Conservation (phyloP, 495 filamentous ascomycete genomes). For the Neurospora sp. region DNA sequence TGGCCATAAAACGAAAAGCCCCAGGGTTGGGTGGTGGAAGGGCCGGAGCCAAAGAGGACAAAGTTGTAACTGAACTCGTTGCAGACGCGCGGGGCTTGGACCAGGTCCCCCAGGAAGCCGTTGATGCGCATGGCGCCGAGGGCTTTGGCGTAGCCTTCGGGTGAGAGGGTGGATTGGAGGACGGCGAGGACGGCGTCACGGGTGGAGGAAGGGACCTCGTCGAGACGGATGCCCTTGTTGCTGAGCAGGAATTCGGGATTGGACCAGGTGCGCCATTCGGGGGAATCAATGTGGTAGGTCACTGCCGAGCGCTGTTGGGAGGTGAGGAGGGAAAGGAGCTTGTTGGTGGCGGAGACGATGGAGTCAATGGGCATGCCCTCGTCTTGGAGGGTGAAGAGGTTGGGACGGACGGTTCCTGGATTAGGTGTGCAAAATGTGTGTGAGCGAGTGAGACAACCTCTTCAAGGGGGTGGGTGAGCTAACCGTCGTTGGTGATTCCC, state of each 20-base stretch:
- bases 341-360: slow-evolving; percentile 41
- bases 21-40: slow-evolving; percentile 48
- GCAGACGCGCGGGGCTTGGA: slow-evolving; percentile 48
- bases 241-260: slow-evolving; percentile 61
- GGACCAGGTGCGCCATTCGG: slow-evolving; percentile 65
- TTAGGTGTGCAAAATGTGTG: neutral
- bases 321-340: slow-evolving; percentile 33
- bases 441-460: neutral
- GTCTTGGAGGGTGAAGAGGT: slow-evolving; percentile 50
- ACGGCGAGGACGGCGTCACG: slow-evolving; percentile 43
- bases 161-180: slow-evolving; percentile 47
- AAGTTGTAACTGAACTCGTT: slow-evolving; percentile 73
- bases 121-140: slow-evolving; percentile 64
- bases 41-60: slow-evolving; percentile 43
- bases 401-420: slow-evolving; percentile 41
- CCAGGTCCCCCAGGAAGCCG: slow-evolving; percentile 64
- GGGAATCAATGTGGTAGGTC: slow-evolving; percentile 54
- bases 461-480: neutral
- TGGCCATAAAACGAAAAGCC: slow-evolving; percentile 70
- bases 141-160: slow-evolving; percentile 62
- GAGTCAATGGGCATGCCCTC: slow-evolving; percentile 47
- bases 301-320: slow-evolving; percentile 37
- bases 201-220: slow-evolving; percentile 36
- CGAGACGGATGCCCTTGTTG: slow-evolving; percentile 55
- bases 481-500: slow-evolving; percentile 61